Evolutionary conservation across 2,329 filamentous ascomycete species (phyloP).

Genomic region (Elsinoe necatrix): DNA sequence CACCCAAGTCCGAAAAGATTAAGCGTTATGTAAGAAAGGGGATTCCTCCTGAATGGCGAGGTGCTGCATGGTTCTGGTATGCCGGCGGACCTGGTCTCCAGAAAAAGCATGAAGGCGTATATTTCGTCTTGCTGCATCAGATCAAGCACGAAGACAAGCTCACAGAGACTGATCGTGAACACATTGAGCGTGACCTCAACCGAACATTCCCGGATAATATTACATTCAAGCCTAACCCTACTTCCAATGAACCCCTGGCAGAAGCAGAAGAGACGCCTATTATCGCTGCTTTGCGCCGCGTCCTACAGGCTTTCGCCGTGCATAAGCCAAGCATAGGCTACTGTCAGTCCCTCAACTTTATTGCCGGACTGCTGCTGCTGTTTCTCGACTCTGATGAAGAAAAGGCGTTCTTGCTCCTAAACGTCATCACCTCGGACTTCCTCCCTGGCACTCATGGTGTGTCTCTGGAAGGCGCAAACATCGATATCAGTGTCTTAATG

Average conservation of each 20-base stretch:
- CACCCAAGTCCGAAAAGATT: conserved; percentile 69
- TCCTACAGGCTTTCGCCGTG: conserved; percentile 80
- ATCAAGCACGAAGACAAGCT: conserved; percentile 52
- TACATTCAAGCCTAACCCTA: conserved; percentile 64
- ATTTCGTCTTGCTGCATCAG: conserved; percentile 59
- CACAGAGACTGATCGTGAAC: conserved; percentile 69
- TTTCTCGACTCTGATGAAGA: conserved; percentile 78
- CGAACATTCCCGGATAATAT: conserved; percentile 93
- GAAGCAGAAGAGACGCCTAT: conserved; percentile 59
- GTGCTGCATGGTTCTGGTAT: conserved; percentile 96
- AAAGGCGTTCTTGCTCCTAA: conserved; percentile 85
- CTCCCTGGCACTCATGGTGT: conserved; percentile 88
- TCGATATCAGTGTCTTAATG: conserved; percentile 92
- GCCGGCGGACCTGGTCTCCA: conserved; percentile 76
- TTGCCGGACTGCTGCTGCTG: conserved; percentile 78
- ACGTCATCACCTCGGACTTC: conserved; percentile 81
- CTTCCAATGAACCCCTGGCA: conserved; percentile 22
- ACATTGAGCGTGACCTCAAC: conserved; percentile 88
- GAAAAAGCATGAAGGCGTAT: conserved; percentile 66
- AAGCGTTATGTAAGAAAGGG: conserved; percentile 89
- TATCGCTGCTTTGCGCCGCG: conserved; percentile 70
- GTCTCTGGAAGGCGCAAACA: conserved; percentile 82
- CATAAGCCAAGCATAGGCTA: conserved; percentile 90
- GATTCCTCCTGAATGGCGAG: conserved; percentile 86
- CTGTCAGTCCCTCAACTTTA: conserved; percentile 91